phyloP scores from a whole-genome alignment of 345 rosid genomes.

The Trapa bicornis region DNA sequence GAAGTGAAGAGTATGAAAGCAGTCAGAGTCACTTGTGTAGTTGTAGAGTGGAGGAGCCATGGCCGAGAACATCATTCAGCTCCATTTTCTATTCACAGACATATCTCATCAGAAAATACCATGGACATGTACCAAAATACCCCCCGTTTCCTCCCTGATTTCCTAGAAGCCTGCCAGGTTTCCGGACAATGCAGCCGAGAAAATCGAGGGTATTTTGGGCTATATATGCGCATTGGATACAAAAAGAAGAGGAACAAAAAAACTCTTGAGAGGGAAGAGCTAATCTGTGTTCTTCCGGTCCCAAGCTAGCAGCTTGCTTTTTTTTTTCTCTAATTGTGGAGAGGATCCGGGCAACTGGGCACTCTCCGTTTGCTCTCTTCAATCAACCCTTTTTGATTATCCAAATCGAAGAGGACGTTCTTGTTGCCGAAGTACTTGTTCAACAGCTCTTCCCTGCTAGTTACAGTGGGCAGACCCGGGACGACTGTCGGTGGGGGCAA shows the following conservation, averaged over 20 bases:
- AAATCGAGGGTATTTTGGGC: constrained; percentile 18
- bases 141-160: constrained; percentile 9
- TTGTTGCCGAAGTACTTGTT: constrained; percentile 7
- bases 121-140: constrained; percentile 10
- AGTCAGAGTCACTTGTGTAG: background rate
- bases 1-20: background rate
- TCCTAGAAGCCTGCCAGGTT: background rate
- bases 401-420: background rate
- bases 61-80: background rate
- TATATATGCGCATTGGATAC: background rate
- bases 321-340: constrained; percentile 9
- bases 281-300: background rate
- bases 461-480: background rate
- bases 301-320: no score
- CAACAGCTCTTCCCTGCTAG: background rate
- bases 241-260: background rate
- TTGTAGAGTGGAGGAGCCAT: no score
- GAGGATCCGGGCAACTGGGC: constrained; percentile 21
- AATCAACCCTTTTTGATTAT: background rate
- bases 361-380: constrained; percentile 13
- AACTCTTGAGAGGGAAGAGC: background rate
- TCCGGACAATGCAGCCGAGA: constrained; percentile 1
- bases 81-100: background rate
- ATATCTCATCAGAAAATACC: background rate
- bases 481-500: background rate